phyloP scores from a whole-genome alignment of 176 grass and related monocot species.

The Oryza coarctata region DNA sequence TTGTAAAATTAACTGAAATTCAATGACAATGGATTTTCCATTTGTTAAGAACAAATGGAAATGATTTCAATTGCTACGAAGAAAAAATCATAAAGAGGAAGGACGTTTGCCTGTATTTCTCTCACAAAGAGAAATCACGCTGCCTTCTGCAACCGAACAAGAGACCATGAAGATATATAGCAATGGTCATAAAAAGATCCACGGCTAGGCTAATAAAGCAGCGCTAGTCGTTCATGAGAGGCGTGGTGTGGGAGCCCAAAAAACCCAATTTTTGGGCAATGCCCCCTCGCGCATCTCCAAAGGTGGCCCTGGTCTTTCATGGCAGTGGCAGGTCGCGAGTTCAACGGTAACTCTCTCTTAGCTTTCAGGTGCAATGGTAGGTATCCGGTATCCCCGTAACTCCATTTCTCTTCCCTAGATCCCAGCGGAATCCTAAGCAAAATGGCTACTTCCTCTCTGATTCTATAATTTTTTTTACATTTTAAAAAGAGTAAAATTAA shows the following conservation, averaged over 20 bases:
- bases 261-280: slow-evolving; percentile 18
- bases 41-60: not conserved
- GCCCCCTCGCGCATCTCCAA: slow-evolving; percentile 15
- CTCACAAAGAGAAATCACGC: slow-evolving; percentile 13
- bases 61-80: not conserved
- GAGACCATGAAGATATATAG: not conserved
- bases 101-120: not conserved
- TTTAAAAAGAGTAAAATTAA: no score
- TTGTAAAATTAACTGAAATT: no score
- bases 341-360: not conserved
- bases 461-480: no score
- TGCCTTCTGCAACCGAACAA: slow-evolving; percentile 23
- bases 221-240: not conserved
- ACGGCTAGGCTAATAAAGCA: slow-evolving; percentile 8
- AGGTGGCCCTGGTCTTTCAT: slow-evolving; percentile 13
- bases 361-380: not conserved
- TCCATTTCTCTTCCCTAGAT: not conserved
- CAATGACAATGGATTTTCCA: no score
- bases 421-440: not conserved
- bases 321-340: slow-evolving; percentile 22
- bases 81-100: not conserved
- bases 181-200: slow-evolving; percentile 19
- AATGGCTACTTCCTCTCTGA: no score
- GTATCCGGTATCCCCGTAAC: not conserved
- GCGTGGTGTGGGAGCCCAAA: slow-evolving; percentile 12